Percentiles rank a stretch among this genome's conserved stretches.
These are phyloP conservation scores for Mucor plumbeus DNA, from an alignment of 371 early-diverging fungal genomes.

Conservation along the genomic window DNA sequence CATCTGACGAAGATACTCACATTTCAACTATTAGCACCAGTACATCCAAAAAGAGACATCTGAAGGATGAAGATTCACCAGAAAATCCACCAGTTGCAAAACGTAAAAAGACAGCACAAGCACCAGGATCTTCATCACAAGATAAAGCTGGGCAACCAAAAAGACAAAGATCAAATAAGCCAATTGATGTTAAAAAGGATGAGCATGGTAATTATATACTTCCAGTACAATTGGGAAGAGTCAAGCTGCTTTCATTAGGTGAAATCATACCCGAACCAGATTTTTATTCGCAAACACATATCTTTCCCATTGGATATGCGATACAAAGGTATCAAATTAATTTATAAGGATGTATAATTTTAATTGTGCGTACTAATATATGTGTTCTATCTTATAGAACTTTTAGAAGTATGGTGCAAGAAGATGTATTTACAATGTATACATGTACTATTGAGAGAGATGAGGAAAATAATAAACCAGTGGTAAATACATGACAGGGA, in stretches of 20 bases:
- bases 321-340: slow-evolving; percentile 7
- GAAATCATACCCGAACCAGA: slow-evolving; percentile 18
- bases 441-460: slow-evolving; percentile 20
- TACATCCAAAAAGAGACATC: not conserved
- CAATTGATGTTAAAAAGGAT: slow-evolving; percentile 9
- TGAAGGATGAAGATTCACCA: not conserved
- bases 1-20: not conserved
- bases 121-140: not conserved
- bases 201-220: slow-evolving; percentile 18
- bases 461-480: slow-evolving; percentile 10
- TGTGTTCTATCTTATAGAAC: not conserved
- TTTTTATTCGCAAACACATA: slow-evolving; percentile 18
- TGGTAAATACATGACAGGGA: slow-evolving; percentile 3
- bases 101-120: slow-evolving; percentile 5
- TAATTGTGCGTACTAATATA: not conserved
- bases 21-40: not conserved
- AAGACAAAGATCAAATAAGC: slow-evolving; percentile 9
- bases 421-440: slow-evolving; percentile 11
- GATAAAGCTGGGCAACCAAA: slow-evolving; percentile 1
- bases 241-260: slow-evolving; percentile 10
- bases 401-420: slow-evolving; percentile 18
- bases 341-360: not conserved
- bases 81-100: not conserved
- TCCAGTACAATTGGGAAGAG: slow-evolving; percentile 14
- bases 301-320: slow-evolving; percentile 19